Conservation (phyloP, 768 basidiomycete species). For the Leccinum olivaceopallidum region DNA sequence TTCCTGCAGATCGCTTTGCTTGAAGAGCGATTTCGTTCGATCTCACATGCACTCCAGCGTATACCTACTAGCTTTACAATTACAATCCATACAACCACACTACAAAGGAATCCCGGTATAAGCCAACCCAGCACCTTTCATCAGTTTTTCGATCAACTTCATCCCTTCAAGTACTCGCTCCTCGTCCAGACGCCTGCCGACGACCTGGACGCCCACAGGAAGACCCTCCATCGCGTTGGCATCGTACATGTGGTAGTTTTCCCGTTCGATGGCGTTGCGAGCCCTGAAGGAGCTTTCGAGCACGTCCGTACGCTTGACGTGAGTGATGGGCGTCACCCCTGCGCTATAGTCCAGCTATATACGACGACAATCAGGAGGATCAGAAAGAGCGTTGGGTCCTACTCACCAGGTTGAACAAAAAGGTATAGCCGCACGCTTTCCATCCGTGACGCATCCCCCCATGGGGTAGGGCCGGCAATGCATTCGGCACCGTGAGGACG, state of each 20-base stretch:
- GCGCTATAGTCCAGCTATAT: constrained; percentile 46
- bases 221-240: constrained; percentile 43
- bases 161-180: constrained; percentile 50
- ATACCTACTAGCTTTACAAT: background rate
- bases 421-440: constrained; percentile 62
- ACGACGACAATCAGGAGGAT: background rate
- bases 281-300: constrained; percentile 25
- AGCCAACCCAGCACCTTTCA: constrained; percentile 23
- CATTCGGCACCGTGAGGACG: constrained; percentile 59
- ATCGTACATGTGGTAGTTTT: constrained; percentile 43
- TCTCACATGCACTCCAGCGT: background rate
- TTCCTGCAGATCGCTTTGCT: too few species aligned
- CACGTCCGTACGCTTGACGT: constrained; percentile 38
- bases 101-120: constrained; percentile 30
- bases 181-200: constrained; percentile 45
- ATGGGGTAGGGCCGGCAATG: constrained; percentile 60
- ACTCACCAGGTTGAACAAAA: constrained; percentile 66
- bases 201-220: constrained; percentile 45
- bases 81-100: background rate
- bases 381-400: background rate
- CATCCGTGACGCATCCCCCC: constrained; percentile 53
- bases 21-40: too few species aligned
- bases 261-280: constrained; percentile 40
- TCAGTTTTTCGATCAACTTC: constrained; percentile 37
- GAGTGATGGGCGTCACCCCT: constrained; percentile 46